These are phyloP conservation scores for Suillus occidentalis DNA, from an alignment of 768 basidiomycete species.

Conservation along the genomic window DNA sequence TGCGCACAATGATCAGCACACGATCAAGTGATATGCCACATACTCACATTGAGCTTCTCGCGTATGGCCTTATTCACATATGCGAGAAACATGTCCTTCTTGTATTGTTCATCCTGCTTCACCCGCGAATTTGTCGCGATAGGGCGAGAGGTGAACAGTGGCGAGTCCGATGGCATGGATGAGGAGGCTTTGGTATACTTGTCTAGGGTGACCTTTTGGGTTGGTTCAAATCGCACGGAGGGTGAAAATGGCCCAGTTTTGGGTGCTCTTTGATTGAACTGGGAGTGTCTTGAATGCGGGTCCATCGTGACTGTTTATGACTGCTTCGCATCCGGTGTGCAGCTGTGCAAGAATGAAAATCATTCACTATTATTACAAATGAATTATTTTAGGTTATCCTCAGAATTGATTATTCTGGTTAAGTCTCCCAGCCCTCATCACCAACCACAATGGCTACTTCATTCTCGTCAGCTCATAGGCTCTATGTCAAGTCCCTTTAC, in stretches of 20 bases:
- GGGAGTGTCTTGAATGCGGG: constrained; percentile 71
- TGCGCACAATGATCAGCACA: constrained; percentile 32
- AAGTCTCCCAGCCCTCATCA: neutral
- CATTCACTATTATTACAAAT: neutral
- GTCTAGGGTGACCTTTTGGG: constrained; percentile 42
- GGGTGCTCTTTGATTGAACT: constrained; percentile 72
- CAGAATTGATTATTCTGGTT: constrained; percentile 1
- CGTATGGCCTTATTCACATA: constrained; percentile 81
- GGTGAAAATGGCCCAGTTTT: constrained; percentile 61
- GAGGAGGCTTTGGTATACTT: constrained; percentile 41
- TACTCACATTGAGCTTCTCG: constrained; percentile 66
- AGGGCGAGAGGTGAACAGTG: constrained; percentile 42
- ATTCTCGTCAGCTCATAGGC: constrained; percentile 74
- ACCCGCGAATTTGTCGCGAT: constrained; percentile 80
- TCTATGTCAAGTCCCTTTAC: constrained; percentile 91
- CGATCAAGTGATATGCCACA: constrained; percentile 9
- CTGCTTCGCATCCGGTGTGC: constrained; percentile 4
- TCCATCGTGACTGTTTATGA: constrained; percentile 49
- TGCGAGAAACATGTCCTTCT: constrained; percentile 81
- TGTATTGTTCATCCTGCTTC: constrained; percentile 72
- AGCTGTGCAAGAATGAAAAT: neutral
- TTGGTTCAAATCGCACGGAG: constrained; percentile 46
- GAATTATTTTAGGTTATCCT: neutral
- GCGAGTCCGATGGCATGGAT: constrained; percentile 12
- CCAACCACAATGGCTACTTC: constrained; percentile 50